A percentile compares a stretch with the other conserved stretches of the same genome.
Conservation (phyloP, 1,139 yeast genomes). For the Magnusiomyces suaveolens region DNA sequence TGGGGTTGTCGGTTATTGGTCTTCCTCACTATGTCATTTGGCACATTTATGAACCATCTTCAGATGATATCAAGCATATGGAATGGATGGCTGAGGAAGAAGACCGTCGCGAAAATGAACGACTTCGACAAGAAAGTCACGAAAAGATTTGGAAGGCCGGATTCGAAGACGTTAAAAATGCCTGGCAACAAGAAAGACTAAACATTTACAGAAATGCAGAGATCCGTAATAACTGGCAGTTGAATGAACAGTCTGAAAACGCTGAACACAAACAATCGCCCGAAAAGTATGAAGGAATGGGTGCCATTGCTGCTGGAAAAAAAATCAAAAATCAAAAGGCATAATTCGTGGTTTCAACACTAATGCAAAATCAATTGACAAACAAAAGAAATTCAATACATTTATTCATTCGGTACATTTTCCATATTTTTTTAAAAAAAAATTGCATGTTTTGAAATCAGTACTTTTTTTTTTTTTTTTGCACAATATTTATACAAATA, state of each 20-base stretch:
- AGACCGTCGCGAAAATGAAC: constrained; percentile 59
- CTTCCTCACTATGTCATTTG: constrained; percentile 84
- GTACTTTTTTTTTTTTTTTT: too few species aligned
- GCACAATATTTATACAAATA: too few species aligned
- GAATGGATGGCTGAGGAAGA: constrained; percentile 96
- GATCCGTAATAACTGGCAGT: constrained; percentile 22
- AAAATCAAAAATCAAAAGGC: background rate
- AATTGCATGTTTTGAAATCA: too few species aligned
- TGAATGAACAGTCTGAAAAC: background rate
- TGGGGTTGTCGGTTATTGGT: constrained; percentile 77
- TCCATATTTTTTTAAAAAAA: too few species aligned
- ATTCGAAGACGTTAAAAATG: constrained; percentile 58
- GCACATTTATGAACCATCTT: constrained; percentile 87
- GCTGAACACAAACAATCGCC: background rate
- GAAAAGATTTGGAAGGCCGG: constrained; percentile 70
- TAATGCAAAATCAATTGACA: too few species aligned
- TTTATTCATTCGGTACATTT: too few species aligned
- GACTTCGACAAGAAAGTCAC: constrained; percentile 55
- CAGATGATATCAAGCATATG: constrained; percentile 84
- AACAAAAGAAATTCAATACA: too few species aligned
- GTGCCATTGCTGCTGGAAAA: constrained; percentile 7
- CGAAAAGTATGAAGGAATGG: background rate
- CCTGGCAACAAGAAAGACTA: constrained; percentile 59
- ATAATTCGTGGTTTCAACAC: too few species aligned
- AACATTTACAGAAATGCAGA: constrained; percentile 68